Evolutionary conservation across 75 land plant genomes (phyloP).

Genomic region (Cupressus sempervirens): DNA sequence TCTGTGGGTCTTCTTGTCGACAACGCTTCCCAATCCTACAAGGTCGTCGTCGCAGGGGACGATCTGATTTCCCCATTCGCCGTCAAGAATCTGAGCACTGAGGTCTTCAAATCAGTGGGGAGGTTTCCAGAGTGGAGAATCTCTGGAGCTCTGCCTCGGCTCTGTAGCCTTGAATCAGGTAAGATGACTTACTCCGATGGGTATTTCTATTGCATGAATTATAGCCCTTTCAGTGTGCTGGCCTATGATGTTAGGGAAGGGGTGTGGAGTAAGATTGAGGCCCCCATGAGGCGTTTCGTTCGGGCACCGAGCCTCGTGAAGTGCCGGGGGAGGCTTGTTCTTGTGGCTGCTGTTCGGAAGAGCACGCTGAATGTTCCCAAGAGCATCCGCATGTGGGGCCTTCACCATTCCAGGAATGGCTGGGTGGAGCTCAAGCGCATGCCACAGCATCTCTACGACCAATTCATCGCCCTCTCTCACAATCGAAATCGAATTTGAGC

Average conservation of each 20-base stretch:
- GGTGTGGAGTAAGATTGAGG: slow-evolving; percentile 73
- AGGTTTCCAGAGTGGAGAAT: slow-evolving; percentile 52
- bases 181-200: slow-evolving; percentile 44
- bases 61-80: too few relatives aligned
- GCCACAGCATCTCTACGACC: slow-evolving; percentile 57
- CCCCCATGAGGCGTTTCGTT: slow-evolving; percentile 84
- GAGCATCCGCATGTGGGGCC: slow-evolving; percentile 67
- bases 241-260: slow-evolving; percentile 45
- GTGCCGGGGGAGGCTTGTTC: slow-evolving; percentile 62
- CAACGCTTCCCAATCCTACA: too few relatives aligned
- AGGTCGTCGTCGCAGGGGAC: too few relatives aligned
- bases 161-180: slow-evolving; percentile 75
- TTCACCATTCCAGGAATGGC: slow-evolving; percentile 45
- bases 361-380: slow-evolving; percentile 76
- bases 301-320: slow-evolving; percentile 76
- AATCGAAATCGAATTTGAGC: too few relatives aligned
- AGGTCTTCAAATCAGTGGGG: too few relatives aligned
- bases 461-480: slow-evolving; percentile 47
- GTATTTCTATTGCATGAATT: slow-evolving; percentile 83
- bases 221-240: slow-evolving; percentile 73
- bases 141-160: slow-evolving; percentile 52
- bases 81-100: too few relatives aligned
- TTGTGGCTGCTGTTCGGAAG: slow-evolving; percentile 88
- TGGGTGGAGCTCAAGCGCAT: slow-evolving; percentile 82
- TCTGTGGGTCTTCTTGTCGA: too few relatives aligned